These are phyloP conservation scores for Salix suchowensis DNA, from an alignment of 345 rosid species.

Conservation along the genomic window DNA sequence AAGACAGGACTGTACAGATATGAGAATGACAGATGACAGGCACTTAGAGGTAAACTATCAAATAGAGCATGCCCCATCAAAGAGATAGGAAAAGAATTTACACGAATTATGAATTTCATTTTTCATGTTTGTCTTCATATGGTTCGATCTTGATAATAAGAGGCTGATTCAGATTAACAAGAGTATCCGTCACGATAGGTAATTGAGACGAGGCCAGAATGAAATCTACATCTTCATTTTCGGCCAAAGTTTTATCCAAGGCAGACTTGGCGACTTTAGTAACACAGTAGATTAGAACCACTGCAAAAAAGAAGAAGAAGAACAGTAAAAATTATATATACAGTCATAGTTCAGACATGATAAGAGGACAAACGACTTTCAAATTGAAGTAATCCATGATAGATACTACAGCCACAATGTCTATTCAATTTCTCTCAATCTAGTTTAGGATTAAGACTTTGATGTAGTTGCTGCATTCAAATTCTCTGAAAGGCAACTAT, in stretches of 20 bases:
- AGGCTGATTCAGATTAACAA: constrained; percentile 53
- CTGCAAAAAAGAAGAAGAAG: constrained; percentile 35
- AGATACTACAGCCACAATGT: not conserved
- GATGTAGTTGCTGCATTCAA: not conserved
- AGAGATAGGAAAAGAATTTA: constrained; percentile 31
- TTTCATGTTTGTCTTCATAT: constrained; percentile 36
- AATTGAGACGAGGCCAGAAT: constrained; percentile 37
- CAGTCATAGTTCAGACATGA: not conserved
- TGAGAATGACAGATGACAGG: constrained; percentile 1
- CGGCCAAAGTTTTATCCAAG: constrained; percentile 84
- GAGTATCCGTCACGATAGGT: constrained; percentile 36
- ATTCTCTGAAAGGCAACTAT: not conserved
- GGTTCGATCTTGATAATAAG: constrained; percentile 73
- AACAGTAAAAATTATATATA: not conserved
- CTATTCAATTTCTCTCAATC: not conserved
- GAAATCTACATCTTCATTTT: constrained; percentile 57
- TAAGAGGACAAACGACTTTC: not conserved
- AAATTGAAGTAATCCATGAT: not conserved
- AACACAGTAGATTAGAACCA: constrained; percentile 62
- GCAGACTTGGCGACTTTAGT: constrained; percentile 81
- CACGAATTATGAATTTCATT: constrained; percentile 26
- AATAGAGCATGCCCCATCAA: constrained; percentile 5
- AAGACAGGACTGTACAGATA: constrained; percentile 32
- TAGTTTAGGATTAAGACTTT: not conserved
- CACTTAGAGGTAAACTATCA: constrained; percentile 8